Conservation (phyloP, 2,329 filamentous ascomycete genomes). For the Sclerotinia sclerotiorum region DNA sequence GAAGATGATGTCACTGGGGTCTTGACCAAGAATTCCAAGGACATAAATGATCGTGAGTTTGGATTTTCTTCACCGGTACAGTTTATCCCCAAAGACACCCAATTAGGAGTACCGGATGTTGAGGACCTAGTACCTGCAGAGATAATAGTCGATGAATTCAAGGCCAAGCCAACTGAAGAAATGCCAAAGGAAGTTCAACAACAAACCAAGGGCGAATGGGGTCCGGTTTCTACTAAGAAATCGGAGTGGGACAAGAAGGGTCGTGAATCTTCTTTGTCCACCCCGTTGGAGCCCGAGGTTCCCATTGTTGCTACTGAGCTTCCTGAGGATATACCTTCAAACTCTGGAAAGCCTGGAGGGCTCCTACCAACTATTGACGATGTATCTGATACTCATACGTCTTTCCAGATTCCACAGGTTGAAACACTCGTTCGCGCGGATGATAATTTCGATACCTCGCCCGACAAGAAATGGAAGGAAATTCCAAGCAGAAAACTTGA, state of each 20-base stretch:
- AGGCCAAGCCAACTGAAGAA: constrained; percentile 17
- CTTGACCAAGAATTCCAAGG: constrained; percentile 29
- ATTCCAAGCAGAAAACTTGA: constrained; percentile 26
- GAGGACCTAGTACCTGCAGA: constrained; percentile 20
- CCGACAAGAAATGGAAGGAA: constrained; percentile 34
- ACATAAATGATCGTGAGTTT: constrained; percentile 31
- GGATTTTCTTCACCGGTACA: constrained; percentile 29
- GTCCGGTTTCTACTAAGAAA: constrained; percentile 27
- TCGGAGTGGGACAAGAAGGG: constrained; percentile 30
- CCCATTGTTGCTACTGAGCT: constrained; percentile 21
- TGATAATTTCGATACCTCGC: constrained; percentile 24
- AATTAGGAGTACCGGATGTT: constrained; percentile 19
- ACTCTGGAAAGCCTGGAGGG: constrained; percentile 18
- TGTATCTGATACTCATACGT: constrained; percentile 24
- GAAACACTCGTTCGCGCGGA: constrained; percentile 14
- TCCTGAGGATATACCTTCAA: constrained; percentile 15
- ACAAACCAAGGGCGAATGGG: constrained; percentile 26
- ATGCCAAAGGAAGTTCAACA: constrained; percentile 21
- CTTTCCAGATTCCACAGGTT: constrained; percentile 25
- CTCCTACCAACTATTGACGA: constrained; percentile 20
- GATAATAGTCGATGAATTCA: constrained; percentile 18
- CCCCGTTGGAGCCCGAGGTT: constrained; percentile 25
- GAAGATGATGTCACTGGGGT: constrained; percentile 28
- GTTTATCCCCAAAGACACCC: constrained; percentile 16
- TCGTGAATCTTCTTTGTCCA: constrained; percentile 27